Conservation (phyloP, 176 grass and related monocot genomes). For the Dendrocalamus sinicus region DNA sequence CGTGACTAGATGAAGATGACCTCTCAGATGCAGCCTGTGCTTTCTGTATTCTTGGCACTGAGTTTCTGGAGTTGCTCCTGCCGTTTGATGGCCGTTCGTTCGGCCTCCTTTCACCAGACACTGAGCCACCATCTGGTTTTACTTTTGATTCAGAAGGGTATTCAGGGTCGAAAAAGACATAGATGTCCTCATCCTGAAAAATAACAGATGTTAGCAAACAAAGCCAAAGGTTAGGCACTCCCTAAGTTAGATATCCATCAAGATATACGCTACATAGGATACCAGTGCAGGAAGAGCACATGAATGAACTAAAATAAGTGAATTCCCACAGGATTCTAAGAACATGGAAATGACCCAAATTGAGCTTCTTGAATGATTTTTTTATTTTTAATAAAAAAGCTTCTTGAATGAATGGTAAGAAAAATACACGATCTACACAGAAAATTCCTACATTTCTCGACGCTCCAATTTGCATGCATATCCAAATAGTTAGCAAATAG, state of each 20-base stretch:
- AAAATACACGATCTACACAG: background rate
- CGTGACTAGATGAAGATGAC: constrained; percentile 50
- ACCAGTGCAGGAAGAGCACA: too few species aligned
- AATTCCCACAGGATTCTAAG: background rate
- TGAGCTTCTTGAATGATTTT: background rate
- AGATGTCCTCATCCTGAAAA: constrained; percentile 96
- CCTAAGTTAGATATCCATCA: background rate
- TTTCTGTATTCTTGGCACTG: constrained; percentile 58
- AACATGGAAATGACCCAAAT: background rate
- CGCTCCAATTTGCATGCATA: too few species aligned
- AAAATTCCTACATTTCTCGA: background rate
- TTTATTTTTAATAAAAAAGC: background rate
- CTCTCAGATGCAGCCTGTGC: constrained; percentile 54
- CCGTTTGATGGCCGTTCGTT: constrained; percentile 65
- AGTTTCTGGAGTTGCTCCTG: constrained; percentile 64
- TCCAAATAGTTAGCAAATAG: too few species aligned
- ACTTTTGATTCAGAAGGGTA: constrained; percentile 82
- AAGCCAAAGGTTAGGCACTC: background rate
- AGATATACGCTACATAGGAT: background rate
- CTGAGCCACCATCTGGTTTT: constrained; percentile 64
- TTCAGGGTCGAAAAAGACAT: constrained; percentile 96
- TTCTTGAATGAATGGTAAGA: background rate
- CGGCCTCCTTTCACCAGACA: constrained; percentile 55
- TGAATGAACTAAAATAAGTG: background rate
- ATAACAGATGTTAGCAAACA: constrained; percentile 11